A percentile compares a stretch with the other conserved stretches of the same genome.
phyloP scores from a whole-genome alignment of 352 stramenopile species.

The Thalassiosira hispida region DNA sequence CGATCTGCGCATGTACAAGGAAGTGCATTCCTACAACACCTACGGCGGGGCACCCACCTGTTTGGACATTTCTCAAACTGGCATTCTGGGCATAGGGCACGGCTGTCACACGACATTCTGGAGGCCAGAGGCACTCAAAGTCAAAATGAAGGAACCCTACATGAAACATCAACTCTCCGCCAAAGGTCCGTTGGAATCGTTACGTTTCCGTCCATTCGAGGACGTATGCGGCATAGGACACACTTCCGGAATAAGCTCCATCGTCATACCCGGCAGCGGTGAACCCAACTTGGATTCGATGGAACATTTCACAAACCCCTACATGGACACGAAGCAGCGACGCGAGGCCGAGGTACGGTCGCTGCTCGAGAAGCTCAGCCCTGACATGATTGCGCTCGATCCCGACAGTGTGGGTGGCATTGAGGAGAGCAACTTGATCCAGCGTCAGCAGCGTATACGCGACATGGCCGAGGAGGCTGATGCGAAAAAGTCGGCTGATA shows the following conservation, averaged over 20 bases:
- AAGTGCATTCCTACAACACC: slow-evolving; percentile 93
- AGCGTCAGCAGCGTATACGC: slow-evolving; percentile 85
- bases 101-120: slow-evolving; percentile 90
- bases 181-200: slow-evolving; percentile 84
- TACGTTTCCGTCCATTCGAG: slow-evolving; percentile 98
- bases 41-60: slow-evolving; percentile 76
- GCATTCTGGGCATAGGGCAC: slow-evolving; percentile 93
- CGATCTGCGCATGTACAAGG: slow-evolving; percentile 96
- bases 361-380: slow-evolving; percentile 96
- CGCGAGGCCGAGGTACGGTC: slow-evolving; percentile 95
- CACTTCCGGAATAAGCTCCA: slow-evolving; percentile 85
- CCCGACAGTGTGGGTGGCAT: slow-evolving; percentile 90
- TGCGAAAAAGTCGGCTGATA: slow-evolving; percentile 62
- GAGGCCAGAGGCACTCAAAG: slow-evolving; percentile 77
- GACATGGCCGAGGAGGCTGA: slow-evolving; percentile 64
- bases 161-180: slow-evolving; percentile 77
- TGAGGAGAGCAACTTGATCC: slow-evolving; percentile 91
- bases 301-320: slow-evolving; percentile 94
- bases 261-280: slow-evolving; percentile 95
- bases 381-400: slow-evolving; percentile 98
- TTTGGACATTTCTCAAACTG: slow-evolving; percentile 95
- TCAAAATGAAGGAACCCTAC: slow-evolving; percentile 81
- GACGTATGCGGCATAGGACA: slow-evolving; percentile 97
- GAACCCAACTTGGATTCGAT: slow-evolving; percentile 98
- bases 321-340: slow-evolving; percentile 94